Base-by-base conservation (phyloP, 2,329 filamentous ascomycete species). In the Bipolaris oryzae region DNA sequence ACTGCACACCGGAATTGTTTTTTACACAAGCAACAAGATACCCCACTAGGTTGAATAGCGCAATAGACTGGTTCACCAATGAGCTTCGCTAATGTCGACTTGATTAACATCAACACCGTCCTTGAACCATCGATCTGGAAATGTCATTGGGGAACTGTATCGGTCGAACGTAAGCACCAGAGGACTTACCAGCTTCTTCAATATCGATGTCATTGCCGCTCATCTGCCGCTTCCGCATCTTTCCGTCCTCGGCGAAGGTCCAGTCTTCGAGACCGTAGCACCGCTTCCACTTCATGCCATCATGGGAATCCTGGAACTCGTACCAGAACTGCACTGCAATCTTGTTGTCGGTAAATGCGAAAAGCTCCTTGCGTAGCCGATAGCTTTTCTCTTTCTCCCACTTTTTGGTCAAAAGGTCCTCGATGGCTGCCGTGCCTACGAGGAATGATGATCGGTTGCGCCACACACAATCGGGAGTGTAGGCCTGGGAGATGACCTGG, bases 271-370 rank as follows among this genome's bases (percentile, higher is more conserved):
- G 82, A 0, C 92, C 92, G 69, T 96, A 96, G 42, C 89, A 92
- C n/a, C 91, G 83, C 57, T 71, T 71, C 69, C 91, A 96, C 73
- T 91, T 80, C 77, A 80, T 76, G 7, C 74, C 87, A 35, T 89
- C 88, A 1, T 81, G 66, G 7, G 77, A 77, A 68, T 94, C 90
- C 61, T 87, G 84, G 77, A 87, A 93, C 75, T 96, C 89, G 69
- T 94, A 96, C 91, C 91, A 96, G 74, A 95, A 96, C 71, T 96
- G 91, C 20, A 96, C 92, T 1, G 91, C 91, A 62, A 93, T 94
- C 76, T 86, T 89, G 75, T 94, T 81, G 35, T 87, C 87, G 0
- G 78, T 82, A 69, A 92, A 95, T 1, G 90, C 82, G 75, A 96
- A 96, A 1, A 96, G 79, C 72, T 96, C 92, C 74, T 96, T 96